These are phyloP conservation scores for Saturnispora dispora DNA, from an alignment of 805 yeast species.

Conservation along the genomic window DNA sequence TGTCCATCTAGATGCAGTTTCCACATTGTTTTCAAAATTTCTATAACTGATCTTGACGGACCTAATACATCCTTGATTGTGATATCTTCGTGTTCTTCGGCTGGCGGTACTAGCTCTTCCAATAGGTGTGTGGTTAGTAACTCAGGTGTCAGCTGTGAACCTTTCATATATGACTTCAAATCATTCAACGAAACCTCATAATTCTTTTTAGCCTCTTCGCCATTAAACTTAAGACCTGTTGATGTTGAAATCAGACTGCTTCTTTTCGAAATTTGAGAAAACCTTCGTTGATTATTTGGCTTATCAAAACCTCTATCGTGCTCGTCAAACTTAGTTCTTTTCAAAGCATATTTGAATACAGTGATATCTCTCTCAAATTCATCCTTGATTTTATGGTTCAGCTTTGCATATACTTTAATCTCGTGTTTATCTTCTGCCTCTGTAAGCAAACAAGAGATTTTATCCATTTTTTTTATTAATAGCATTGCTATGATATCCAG, in stretches of 20 bases:
- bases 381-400: neutral
- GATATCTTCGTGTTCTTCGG: slow-evolving; percentile 72
- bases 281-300: slow-evolving; percentile 1
- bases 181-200: slow-evolving; percentile 39
- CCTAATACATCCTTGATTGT: slow-evolving; percentile 79
- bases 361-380: slow-evolving; percentile 4
- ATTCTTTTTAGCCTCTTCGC: slow-evolving; percentile 2
- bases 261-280: slow-evolving; percentile 4
- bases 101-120: slow-evolving; percentile 75
- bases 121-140: slow-evolving; percentile 80
- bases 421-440: neutral
- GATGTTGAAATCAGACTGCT: slow-evolving; percentile 2
- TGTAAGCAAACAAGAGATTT: slow-evolving; percentile 1
- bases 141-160: slow-evolving; percentile 58
- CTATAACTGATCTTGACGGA: slow-evolving; percentile 89
- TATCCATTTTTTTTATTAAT: slow-evolving; percentile 5
- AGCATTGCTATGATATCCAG: neutral
- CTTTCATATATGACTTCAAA: slow-evolving; percentile 57
- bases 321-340: slow-evolving; percentile 4
- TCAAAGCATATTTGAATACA: neutral
- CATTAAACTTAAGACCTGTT: neutral
- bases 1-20: slow-evolving; percentile 85
- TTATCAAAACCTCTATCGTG: slow-evolving; percentile 1
- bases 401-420: neutral
- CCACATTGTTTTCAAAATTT: slow-evolving; percentile 94